Evolutionary conservation across 805 yeast genomes (phyloP).

Genomic region (Cyberlindnera amylophila): DNA sequence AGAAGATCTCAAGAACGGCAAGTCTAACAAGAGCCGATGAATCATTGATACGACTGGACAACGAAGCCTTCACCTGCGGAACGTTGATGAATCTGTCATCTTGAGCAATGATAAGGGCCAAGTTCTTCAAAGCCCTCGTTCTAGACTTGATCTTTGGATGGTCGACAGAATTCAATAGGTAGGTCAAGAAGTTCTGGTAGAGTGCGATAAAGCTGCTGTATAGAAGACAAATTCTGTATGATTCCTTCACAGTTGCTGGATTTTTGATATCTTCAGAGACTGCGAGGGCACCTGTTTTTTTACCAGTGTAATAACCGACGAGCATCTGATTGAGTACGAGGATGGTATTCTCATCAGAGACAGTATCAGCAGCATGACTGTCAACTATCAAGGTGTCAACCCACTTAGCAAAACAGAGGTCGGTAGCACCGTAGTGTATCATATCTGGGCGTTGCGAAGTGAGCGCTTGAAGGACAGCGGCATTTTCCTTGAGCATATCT

Average conservation of each 20-base stretch:
- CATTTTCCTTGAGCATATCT: not conserved
- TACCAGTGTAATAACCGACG: constrained; percentile 3
- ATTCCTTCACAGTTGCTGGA: not conserved
- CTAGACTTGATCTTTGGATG: constrained; percentile 49
- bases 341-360: constrained; percentile 5
- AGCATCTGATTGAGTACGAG: constrained; percentile 1
- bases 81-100: constrained; percentile 49
- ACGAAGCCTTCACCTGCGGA: constrained; percentile 47
- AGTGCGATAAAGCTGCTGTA: constrained; percentile 23
- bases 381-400: constrained; percentile 9
- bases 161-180: constrained; percentile 45
- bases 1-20: constrained; percentile 67
- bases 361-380: not conserved
- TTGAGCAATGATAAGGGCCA: constrained; percentile 50
- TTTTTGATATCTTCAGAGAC: not conserved
- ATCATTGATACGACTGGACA: constrained; percentile 51
- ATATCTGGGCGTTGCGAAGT: not conserved
- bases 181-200: constrained; percentile 50
- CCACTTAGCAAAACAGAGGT: constrained; percentile 23
- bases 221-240: constrained; percentile 6
- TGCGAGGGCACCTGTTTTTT: not conserved
- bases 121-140: constrained; percentile 61
- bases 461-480: not conserved
- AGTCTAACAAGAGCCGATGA: constrained; percentile 70
- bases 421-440: constrained; percentile 1